Evolutionary conservation across 768 basidiomycete species (phyloP).

Genomic region (Astraeus odoratus): DNA sequence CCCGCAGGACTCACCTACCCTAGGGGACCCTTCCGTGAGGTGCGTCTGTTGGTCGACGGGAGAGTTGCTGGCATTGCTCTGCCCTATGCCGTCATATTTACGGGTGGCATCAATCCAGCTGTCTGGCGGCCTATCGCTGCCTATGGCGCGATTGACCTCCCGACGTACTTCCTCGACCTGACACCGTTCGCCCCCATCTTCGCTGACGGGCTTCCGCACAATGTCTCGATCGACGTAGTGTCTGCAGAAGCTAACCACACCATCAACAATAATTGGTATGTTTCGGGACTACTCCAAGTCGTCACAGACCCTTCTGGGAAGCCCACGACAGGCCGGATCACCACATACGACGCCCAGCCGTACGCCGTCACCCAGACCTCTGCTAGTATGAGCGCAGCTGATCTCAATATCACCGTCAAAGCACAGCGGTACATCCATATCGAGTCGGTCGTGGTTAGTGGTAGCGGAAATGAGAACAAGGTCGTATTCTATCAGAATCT

Average conservation of each 20-base stretch:
- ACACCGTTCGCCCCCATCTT: constrained; percentile 72
- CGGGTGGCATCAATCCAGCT: constrained; percentile 63
- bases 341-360: constrained; percentile 45
- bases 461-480: constrained; percentile 48
- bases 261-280: constrained; percentile 74
- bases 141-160: constrained; percentile 70
- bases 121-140: constrained; percentile 77
- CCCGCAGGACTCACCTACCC: constrained; percentile 41
- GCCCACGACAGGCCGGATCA: constrained; percentile 66
- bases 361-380: constrained; percentile 48
- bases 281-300: constrained; percentile 65
- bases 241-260: constrained; percentile 60
- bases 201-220: constrained; percentile 62
- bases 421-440: constrained; percentile 53
- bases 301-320: constrained; percentile 54
- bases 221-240: constrained; percentile 63
- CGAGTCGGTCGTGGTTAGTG: constrained; percentile 53
- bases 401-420: constrained; percentile 56
- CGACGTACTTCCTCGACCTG: constrained; percentile 71
- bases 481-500: constrained; percentile 61
- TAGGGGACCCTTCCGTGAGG: constrained; percentile 55
- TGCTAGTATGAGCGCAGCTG: constrained; percentile 36
- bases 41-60: constrained; percentile 53
- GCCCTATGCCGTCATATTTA: constrained; percentile 61
- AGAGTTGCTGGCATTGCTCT: constrained; percentile 49